Conservation (phyloP, 805 yeast species). For the Diddensiella caesifluorescens region DNA sequence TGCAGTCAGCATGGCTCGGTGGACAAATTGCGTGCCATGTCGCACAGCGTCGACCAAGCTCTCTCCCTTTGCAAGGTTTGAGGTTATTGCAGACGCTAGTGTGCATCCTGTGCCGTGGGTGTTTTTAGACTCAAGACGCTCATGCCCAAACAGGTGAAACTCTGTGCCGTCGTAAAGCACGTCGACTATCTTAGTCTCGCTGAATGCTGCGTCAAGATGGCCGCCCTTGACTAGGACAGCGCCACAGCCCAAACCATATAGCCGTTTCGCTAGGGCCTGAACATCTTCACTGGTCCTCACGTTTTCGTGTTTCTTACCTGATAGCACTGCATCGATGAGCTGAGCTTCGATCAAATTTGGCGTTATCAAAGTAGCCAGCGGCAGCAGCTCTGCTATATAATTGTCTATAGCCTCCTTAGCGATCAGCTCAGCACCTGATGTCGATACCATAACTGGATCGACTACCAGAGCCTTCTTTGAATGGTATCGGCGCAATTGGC, state of each 20-base stretch:
- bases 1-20: slow-evolving; percentile 51
- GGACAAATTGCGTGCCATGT: slow-evolving; percentile 59
- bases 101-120: slow-evolving; percentile 94
- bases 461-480: slow-evolving; percentile 44
- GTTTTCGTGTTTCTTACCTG: neutral
- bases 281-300: slow-evolving; percentile 28
- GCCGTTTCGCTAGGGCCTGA: slow-evolving; percentile 35
- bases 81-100: slow-evolving; percentile 71
- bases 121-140: slow-evolving; percentile 42
- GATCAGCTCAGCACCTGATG: slow-evolving; percentile 63
- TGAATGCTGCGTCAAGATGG: slow-evolving; percentile 42
- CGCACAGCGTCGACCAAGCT: slow-evolving; percentile 46
- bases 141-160: slow-evolving; percentile 47
- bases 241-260: slow-evolving; percentile 39
- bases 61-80: slow-evolving; percentile 58
- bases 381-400: slow-evolving; percentile 43
- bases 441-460: slow-evolving; percentile 82
- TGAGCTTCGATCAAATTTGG: slow-evolving; percentile 72
- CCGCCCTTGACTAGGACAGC: slow-evolving; percentile 78
- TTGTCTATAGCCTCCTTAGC: slow-evolving; percentile 42
- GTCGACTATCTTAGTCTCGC: slow-evolving; percentile 22
- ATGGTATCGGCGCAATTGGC: slow-evolving; percentile 33
- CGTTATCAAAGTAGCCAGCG: slow-evolving; percentile 56
- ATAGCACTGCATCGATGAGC: neutral
- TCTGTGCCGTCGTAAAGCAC: slow-evolving; percentile 35